Conservation (phyloP, 768 basidiomycete genomes). For the Kwoniella sp. region DNA sequence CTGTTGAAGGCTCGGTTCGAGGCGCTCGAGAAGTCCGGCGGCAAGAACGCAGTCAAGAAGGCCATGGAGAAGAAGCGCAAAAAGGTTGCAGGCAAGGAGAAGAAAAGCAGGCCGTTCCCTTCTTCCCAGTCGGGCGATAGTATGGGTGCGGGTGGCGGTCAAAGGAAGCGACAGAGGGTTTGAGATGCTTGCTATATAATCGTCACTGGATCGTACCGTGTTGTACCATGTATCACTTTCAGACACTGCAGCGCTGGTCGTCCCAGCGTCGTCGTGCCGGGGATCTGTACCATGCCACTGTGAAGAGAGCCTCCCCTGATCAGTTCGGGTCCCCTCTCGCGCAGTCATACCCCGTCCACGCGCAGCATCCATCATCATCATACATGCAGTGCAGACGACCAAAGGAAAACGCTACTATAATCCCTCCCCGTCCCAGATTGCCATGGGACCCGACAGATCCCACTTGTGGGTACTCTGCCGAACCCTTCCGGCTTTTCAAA, state of each 20-base stretch:
- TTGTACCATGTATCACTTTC: too few species aligned
- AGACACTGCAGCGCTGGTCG: too few species aligned
- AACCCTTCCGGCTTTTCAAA: too few species aligned
- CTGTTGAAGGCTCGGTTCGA: conserved; percentile 72
- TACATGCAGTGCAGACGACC: neutral
- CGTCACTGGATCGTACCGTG: neutral
- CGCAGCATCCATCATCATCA: neutral
- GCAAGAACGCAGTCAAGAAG: conserved; percentile 75
- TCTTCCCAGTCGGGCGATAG: conserved; percentile 12
- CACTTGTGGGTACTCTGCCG: too few species aligned
- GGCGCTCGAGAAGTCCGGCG: conserved; percentile 69
- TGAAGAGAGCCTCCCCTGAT: too few species aligned
- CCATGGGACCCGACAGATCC: too few species aligned
- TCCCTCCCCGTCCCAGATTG: too few species aligned
- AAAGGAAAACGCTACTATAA: neutral
- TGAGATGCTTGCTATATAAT: neutral
- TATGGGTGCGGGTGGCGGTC: conserved; percentile 8
- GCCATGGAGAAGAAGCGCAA: conserved; percentile 83
- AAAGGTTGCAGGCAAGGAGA: conserved; percentile 83
- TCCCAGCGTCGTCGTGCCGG: too few species aligned
- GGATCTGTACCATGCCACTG: too few species aligned
- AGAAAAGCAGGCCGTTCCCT: conserved; percentile 70
- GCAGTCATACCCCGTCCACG: neutral
- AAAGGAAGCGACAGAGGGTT: conserved; percentile 7
- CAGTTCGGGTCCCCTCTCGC: too few species aligned